Base-by-base conservation (phyloP, 169 alveolate genomes). In the Ophryocystis elektroscirrha region DNA sequence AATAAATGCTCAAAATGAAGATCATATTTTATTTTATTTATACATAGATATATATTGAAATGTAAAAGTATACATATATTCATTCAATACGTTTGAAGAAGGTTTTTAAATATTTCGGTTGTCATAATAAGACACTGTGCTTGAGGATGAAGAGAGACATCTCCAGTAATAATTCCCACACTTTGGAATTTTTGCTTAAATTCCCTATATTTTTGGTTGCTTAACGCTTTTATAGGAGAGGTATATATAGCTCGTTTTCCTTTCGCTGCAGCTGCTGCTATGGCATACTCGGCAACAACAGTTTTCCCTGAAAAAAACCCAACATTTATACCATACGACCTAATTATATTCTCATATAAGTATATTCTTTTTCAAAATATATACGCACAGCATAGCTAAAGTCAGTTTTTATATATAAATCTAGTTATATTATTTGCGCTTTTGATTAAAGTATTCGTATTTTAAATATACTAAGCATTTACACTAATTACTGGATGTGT, bases 151-250 rank as follows among this genome's bases (percentile, higher is more conserved):
- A 89, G 69, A 32, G 87, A 62, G 18, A 91, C 95, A 71, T 91
- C 98, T 15, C 98, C 98, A 16, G 98, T 91, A 23, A 83, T 60
- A 22, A 91, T 83, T 12, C 98, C 98, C 27, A 42, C 48, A 15
- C 15, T 0, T 25, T 67, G 73, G 54, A 82, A 84, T 42, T 74
- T 77, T 41, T 54, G 49, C 28, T 60, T 65, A 64, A 85, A 83
- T 51, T 94, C 98, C 9, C 88, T 44, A 63, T 70, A 90, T 65
- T 94, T 94, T 69, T 94, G 94, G 61, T 92, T 94, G 54, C 94
- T 77, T 53, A 94, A 68, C 1, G 98, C 98, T 74, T 94, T 94
- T 32, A 94, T 87, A 0, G 99, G 99, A 12, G 94, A 77, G 4
- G 98, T 91, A 74, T 90, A 94, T 22, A 93, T 76, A 9, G 93